Conservation (phyloP, 148 eudicot species). For the Vaccinium darrowii region DNA sequence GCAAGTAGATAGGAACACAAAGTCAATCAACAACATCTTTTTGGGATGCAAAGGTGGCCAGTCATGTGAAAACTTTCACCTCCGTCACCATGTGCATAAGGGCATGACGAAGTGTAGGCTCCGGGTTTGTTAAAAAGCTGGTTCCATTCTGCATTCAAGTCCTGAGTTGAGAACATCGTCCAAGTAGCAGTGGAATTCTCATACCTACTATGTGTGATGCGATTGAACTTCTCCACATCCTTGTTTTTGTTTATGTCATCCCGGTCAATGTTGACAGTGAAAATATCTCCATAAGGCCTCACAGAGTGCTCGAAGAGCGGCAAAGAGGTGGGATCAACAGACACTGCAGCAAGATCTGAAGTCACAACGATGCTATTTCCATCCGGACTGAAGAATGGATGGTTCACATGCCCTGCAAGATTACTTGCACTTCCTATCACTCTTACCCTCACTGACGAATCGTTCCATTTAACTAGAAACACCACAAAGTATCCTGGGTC, state of each 20-base stretch:
- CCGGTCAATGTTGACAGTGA: conserved; percentile 1
- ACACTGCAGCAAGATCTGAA: conserved; percentile 2
- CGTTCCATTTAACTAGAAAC: not conserved
- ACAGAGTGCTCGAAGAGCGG: conserved; percentile 5
- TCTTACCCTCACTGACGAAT: not conserved
- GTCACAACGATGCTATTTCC: not conserved
- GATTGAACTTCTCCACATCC: not conserved
- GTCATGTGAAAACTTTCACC: not conserved
- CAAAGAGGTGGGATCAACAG: conserved; percentile 11
- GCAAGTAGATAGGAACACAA: conserved; percentile 1
- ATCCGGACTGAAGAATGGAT: not conserved
- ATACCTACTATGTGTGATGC: not conserved
- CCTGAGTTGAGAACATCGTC: not conserved
- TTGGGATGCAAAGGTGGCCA: conserved; percentile 3
- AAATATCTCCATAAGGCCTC: conserved; percentile 9
- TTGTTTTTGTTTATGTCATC: not conserved
- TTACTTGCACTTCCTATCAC: not conserved
- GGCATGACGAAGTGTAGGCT: conserved; percentile 1
- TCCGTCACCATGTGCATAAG: not conserved
- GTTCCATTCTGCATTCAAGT: not conserved
- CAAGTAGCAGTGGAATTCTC: not conserved
- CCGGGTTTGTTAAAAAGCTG: not conserved
- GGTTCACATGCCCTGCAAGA: not conserved
- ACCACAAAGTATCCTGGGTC: not conserved
- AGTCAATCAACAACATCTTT: conserved; percentile 1